Conservation (phyloP, 2,329 filamentous ascomycete genomes). For the Nectriaceae sp. region DNA sequence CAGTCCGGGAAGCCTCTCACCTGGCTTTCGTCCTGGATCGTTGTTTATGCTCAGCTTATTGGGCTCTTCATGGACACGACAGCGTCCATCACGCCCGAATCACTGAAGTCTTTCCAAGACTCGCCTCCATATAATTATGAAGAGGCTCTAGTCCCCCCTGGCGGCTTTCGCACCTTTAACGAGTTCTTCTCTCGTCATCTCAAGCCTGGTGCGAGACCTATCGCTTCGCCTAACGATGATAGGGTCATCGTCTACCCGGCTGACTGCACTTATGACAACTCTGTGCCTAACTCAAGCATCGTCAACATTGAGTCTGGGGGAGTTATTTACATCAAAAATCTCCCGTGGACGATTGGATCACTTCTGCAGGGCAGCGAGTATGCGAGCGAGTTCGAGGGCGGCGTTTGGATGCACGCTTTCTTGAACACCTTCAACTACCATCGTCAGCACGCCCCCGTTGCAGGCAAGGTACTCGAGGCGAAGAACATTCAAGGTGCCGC, state of each 20-base stretch:
- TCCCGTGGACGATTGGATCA: constrained; percentile 38
- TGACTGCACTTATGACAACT: constrained; percentile 38
- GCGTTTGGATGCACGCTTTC: constrained; percentile 44
- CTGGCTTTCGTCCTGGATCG: constrained; percentile 40
- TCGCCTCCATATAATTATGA: constrained; percentile 33
- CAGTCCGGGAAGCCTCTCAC: constrained; percentile 31
- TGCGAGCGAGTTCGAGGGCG: constrained; percentile 36
- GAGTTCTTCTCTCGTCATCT: constrained; percentile 41
- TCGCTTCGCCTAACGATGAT: constrained; percentile 29
- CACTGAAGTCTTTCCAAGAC: constrained; percentile 33
- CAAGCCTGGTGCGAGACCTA: constrained; percentile 35
- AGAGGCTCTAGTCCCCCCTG: constrained; percentile 27
- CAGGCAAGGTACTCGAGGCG: constrained; percentile 38
- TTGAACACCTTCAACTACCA: constrained; percentile 44
- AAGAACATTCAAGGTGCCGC: constrained; percentile 38
- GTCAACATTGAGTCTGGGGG: constrained; percentile 26
- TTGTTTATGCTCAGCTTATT: constrained; percentile 37
- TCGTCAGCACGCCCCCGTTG: constrained; percentile 42
- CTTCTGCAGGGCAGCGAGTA: constrained; percentile 36
- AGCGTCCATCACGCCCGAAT: constrained; percentile 33
- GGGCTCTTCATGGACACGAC: constrained; percentile 37
- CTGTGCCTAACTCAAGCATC: constrained; percentile 19
- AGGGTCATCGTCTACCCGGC: constrained; percentile 36
- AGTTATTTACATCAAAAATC: constrained; percentile 36
- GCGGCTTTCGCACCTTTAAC: constrained; percentile 41